A percentile compares a stretch with the other conserved stretches of the same genome.
phyloP scores from a whole-genome alignment of 495 filamentous ascomycete genomes.

The Penicillium psychrofluorescens region DNA sequence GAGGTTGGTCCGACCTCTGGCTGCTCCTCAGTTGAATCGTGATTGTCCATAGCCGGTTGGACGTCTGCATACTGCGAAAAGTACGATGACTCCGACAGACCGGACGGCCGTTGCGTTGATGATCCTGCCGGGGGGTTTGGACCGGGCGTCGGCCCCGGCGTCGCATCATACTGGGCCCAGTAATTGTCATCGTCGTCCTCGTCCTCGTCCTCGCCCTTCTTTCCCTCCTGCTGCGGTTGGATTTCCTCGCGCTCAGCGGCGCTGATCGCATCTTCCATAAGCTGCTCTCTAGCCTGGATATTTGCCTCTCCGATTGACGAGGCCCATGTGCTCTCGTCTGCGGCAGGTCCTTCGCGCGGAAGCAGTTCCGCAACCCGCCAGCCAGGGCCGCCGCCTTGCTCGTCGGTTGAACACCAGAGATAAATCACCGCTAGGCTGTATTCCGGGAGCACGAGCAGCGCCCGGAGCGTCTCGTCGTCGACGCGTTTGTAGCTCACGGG shows the following conservation, averaged over 20 bases:
- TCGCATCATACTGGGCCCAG: conserved; percentile 90
- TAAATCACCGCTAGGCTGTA: conserved; percentile 51
- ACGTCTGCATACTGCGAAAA: conserved; percentile 83
- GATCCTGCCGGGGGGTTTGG: conserved; percentile 50
- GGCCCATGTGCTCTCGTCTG: conserved; percentile 40
- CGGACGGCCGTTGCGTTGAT: conserved; percentile 7
- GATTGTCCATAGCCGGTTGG: conserved; percentile 83
- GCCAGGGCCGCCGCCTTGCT: conserved; percentile 57
- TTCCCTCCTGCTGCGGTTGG: conserved; percentile 12
- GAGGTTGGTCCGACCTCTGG: conserved; percentile 44
- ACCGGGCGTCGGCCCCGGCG: conserved; percentile 69
- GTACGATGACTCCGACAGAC: conserved; percentile 45
- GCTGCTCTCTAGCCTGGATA: conserved; percentile 24
- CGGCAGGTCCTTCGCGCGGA: conserved; percentile 40
- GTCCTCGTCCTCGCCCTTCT: conserved; percentile 57
- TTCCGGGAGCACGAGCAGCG: conserved; percentile 49
- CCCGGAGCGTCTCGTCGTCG: conserved; percentile 82
- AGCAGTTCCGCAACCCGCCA: conserved; percentile 83
- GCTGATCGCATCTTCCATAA: conserved; percentile 33
- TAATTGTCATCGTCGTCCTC: conserved; percentile 90
- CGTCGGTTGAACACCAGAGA: conserved; percentile 63
- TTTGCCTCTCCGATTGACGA: conserved; percentile 47
- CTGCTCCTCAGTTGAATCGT: conserved; percentile 65
- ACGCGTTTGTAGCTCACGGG: conserved; percentile 60
- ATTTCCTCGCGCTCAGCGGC: conserved; percentile 17